Conservation (phyloP, 768 basidiomycete species). For the Fomitopsis serialis region DNA sequence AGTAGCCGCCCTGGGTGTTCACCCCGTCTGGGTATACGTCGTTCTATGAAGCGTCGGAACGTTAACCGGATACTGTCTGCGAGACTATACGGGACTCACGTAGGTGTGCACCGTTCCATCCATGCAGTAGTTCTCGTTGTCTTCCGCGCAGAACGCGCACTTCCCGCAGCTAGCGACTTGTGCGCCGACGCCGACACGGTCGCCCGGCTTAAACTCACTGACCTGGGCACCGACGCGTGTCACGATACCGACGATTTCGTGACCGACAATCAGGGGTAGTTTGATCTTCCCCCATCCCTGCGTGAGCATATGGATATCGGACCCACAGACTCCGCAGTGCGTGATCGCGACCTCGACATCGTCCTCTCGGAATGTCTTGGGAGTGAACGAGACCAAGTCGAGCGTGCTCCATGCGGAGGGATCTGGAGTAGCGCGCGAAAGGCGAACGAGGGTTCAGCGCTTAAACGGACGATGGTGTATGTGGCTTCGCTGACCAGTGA, state of each 20-base stretch:
- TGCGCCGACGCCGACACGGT: slow-evolving; percentile 44
- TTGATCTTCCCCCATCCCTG: slow-evolving; percentile 26
- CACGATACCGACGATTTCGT: slow-evolving; percentile 50
- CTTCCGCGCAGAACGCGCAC: slow-evolving; percentile 40
- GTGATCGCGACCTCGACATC: slow-evolving; percentile 50
- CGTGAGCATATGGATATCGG: slow-evolving; percentile 40
- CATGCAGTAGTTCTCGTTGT: slow-evolving; percentile 52
- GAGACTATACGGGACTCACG: slow-evolving; percentile 3
- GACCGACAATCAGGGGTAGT: slow-evolving; percentile 21
- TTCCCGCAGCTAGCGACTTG: slow-evolving; percentile 45
- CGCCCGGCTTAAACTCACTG: slow-evolving; percentile 47
- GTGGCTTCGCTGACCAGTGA: slow-evolving; percentile 2
- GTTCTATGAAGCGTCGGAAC: not conserved
- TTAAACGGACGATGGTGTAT: not conserved
- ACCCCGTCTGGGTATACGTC: slow-evolving; percentile 32
- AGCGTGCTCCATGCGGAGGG: slow-evolving; percentile 29
- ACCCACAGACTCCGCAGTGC: slow-evolving; percentile 41
- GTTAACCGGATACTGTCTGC: not conserved
- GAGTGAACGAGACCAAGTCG: slow-evolving; percentile 38
- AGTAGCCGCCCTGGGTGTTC: slow-evolving; percentile 37
- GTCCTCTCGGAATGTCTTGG: slow-evolving; percentile 43
- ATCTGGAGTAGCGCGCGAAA: not conserved
- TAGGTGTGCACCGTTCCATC: slow-evolving; percentile 34
- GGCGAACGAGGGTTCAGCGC: not conserved
- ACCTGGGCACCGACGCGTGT: slow-evolving; percentile 49